Base-by-base conservation (phyloP, 208 protist genomes). In the Spongospora subterranea region DNA sequence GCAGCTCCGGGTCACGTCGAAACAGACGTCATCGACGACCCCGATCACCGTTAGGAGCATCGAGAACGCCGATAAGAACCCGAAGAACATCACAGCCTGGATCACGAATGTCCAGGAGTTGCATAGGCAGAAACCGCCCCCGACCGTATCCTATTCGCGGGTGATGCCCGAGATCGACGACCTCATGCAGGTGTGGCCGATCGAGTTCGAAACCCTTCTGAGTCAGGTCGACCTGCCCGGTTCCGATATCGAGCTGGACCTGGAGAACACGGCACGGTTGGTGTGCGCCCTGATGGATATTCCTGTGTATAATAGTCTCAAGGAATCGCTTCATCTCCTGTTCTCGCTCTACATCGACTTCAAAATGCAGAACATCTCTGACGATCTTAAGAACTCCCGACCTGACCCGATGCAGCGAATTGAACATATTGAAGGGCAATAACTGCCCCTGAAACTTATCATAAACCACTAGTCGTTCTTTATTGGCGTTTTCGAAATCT, bases 301-400 rank as follows among this genome's bases (percentile, higher is more conserved):
- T 54, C 98, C 98, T 6, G 97, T 98, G 0, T 97, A 99, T 95
- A 95, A 94, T 17, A 92, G 77, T 90, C 94, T 98, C n/a, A 97
- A 98, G 65, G 97, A 99, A 93, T 98, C 97, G 0, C 95, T 99
- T 6, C 97, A 99, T 94, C 94, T 99, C 35, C 96, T 99, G 93
- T 99, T 99, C 93, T 97, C 97, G 35, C 92, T 99, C 11, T 99
- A 98, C 91, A 94, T 97, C 82, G 97, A 98, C 46, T 98, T 99
- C 93, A 95, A 97, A 77, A 93, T 13, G 0, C 88, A 82, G n/a
- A 43, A 6, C 6, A n/a, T 43, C 13, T 13, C 54, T 65, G 54
- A 65, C 54, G 20, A 17, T 17, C 29, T 29, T 17, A 65, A 65
- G 54, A 65, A n/a, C n/a, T n/a, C n/a, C n/a, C n/a, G n/a, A n/a